A percentile compares a stretch with the other conserved stretches of the same genome.
Evolutionary conservation across 169 alveolate species (phyloP).

Genomic region (Plasmodium cynomolgi): DNA sequence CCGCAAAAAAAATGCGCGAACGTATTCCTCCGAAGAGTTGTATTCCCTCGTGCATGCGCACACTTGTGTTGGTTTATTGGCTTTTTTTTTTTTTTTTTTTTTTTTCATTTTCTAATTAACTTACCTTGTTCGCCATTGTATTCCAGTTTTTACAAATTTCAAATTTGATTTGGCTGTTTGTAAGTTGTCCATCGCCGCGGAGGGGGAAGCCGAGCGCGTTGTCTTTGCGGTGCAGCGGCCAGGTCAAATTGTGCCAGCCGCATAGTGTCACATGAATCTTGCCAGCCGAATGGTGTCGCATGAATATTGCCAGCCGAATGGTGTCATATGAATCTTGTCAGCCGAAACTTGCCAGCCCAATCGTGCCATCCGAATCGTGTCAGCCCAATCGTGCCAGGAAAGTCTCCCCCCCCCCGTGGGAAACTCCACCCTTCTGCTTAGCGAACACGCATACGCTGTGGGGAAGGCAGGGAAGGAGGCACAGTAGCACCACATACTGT

Average conservation of each 20-base stretch:
- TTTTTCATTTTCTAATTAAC: not conserved
- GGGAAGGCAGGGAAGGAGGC: no score
- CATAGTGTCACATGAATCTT: not conserved
- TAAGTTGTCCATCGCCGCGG: not conserved
- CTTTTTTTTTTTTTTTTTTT: not conserved
- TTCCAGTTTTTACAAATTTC: not conserved
- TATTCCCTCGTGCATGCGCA: slow-evolving; percentile 11
- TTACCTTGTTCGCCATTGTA: not conserved
- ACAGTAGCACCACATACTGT: no score
- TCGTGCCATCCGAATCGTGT: not conserved
- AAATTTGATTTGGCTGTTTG: not conserved
- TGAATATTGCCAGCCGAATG: no score
- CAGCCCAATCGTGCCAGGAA: not conserved
- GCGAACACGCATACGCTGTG: not conserved
- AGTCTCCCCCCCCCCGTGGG: not conserved
- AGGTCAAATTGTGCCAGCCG: not conserved
- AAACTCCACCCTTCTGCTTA: not conserved
- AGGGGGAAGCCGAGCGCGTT: not conserved
- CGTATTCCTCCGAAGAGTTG: not conserved
- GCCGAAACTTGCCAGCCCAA: not conserved
- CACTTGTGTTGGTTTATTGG: not conserved
- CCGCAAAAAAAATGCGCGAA: not conserved
- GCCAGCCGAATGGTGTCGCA: not conserved
- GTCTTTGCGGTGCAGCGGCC: not conserved
- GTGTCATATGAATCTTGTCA: not conserved